Base-by-base conservation (phyloP, 345 rosid species). In the Eucalyptus curtisii region DNA sequence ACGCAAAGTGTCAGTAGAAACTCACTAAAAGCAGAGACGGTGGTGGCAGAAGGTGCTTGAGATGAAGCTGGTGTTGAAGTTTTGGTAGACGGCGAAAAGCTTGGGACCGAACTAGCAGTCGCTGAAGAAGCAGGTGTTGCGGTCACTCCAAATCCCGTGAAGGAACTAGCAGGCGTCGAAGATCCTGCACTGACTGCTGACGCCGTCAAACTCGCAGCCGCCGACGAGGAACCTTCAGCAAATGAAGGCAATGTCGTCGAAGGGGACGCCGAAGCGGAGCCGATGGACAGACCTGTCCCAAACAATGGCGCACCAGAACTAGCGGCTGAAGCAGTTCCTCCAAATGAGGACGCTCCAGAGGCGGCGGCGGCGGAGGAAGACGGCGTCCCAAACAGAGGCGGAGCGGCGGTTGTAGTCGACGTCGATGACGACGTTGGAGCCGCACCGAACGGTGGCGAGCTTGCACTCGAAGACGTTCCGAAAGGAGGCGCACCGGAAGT, bases 1-100 rank as follows among this genome's bases (percentile, higher is more conserved):
- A 33, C 44, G 31, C 85, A 37, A 45, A 76, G 37, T 87, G 10
- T 87, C 49, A 90, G 88, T 71, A 24, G 87, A 49, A 92, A 93
- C 96, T 93, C 89, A 97, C 99, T 89, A 82, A 97, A 92, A 52
- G 90, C 71, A 82, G 95, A 86, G 16, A 94, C 89, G 85, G 93
- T 13, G 48, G 89, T 59, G 42, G 93, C 81, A 2, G 95, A 89
- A 89, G 91, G 95, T 47, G 94, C 44, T 90, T 93, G 96, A 44
- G 96, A 91, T 49, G 95, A 86, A 44, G 80, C 91, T 80, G 97
- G 93, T 4, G 93, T 66, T 27, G 96, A 88, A 88, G 94, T 61
- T 68, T 89, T 92, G 33, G 90, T 87, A 10, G 97, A 86, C 89
- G 93, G 84, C 19, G 97, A 90, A 93, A 96, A 95, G 57, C 96